Base-by-base conservation (phyloP, 345 rosid genomes). In the Firmiana major region DNA sequence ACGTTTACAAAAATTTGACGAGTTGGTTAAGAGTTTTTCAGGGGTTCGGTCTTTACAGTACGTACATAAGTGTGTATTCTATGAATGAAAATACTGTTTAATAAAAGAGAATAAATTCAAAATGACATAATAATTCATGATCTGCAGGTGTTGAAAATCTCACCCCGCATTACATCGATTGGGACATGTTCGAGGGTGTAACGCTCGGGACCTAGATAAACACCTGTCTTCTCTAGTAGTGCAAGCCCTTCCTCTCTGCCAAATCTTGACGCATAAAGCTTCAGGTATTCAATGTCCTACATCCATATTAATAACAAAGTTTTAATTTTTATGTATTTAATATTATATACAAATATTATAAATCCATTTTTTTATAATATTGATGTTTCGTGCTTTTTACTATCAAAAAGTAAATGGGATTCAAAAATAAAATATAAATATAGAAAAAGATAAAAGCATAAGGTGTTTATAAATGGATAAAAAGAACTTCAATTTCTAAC, bases 111-210 rank as follows among this genome's bases (percentile, higher is more conserved):
- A 38, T 1, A 4, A 66, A 36, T 48, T 21, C 8, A 38, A 45
- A 54, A 55, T 73, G 12, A n/a, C 26, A 58, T 17, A 24, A 24
- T 9, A 15, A 75, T 48, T 75, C 34, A 63, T 10, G 45, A 48
- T 58, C 79, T 77, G 86, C 99, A 96, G 2, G 88, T 59, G 65
- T 83, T 92, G 87, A 83, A 96, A 79, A 96, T 86, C 88, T 93
- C 99, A 78, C 93, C 94, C 65, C 99, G 92, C 92, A 93, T 84
- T 53, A 88, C 80, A 81, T 96, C 97, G 40, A 93, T 81, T 46
- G 98, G 93, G 89, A 87, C 78, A 85, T 95, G 99, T 63, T 96
- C 97, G 19, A 46, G 70, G n/a, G 98, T 87, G 88, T 95, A 90
- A 17, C 96, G 94, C 85, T 95, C 99, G 0, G 99, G 99, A 28